Percentiles rank a stretch among this genome's conserved stretches.
These are phyloP conservation scores for Raffaelea albimanens DNA, from an alignment of 2,329 filamentous ascomycete genomes.

Conservation along the genomic window DNA sequence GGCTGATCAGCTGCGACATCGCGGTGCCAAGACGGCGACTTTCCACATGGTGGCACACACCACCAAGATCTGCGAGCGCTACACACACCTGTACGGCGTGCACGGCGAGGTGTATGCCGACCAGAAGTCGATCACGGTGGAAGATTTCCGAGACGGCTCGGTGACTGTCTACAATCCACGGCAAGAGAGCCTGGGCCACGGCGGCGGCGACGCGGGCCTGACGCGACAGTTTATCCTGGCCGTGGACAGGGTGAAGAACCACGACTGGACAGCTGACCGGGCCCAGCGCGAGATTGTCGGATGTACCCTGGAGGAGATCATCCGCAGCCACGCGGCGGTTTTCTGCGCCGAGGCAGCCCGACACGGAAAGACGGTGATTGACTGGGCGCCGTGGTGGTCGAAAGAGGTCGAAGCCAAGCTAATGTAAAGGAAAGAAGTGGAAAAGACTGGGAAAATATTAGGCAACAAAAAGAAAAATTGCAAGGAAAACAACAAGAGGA, in stretches of 20 bases:
- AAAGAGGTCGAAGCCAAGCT: constrained; percentile 31
- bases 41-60: constrained; percentile 95
- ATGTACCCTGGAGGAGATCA: constrained; percentile 74
- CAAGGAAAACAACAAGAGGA: too few species aligned
- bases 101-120: constrained; percentile 82
- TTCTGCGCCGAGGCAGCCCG: constrained; percentile 91
- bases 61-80: constrained; percentile 74
- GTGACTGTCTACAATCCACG: constrained; percentile 50
- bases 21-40: constrained; percentile 71
- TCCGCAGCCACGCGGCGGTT: constrained; percentile 85
- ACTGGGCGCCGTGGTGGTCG: constrained; percentile 71
- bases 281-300: constrained; percentile 72
- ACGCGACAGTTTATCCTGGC: constrained; percentile 76
- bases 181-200: constrained; percentile 51
- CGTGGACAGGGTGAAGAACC: constrained; percentile 67
- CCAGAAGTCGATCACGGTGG: constrained; percentile 63
- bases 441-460: too few species aligned
- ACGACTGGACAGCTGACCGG: constrained; percentile 52
- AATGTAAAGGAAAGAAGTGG: too few species aligned
- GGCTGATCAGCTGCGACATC: constrained; percentile 22
- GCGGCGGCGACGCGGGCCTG: constrained; percentile 72
- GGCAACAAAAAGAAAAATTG: too few species aligned
- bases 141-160: constrained; percentile 56
- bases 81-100: constrained; percentile 78
- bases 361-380: constrained; percentile 55